Conservation (phyloP, 169 alveolate genomes). For the Blepharisma undulans region DNA sequence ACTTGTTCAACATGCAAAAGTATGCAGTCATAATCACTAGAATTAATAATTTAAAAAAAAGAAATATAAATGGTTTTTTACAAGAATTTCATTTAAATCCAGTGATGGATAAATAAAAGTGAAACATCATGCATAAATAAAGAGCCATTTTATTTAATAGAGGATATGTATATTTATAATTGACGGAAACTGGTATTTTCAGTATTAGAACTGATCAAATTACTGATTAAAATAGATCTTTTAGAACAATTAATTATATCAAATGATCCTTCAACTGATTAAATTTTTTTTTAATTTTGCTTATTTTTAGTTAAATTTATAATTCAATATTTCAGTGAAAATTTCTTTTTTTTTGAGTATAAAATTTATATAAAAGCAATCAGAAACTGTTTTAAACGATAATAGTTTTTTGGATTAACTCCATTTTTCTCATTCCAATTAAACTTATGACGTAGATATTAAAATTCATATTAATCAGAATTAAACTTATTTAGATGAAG, state of each 20-base stretch:
- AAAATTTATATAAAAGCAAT: too few relatives aligned
- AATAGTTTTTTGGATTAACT: too few relatives aligned
- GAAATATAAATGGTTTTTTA: not conserved
- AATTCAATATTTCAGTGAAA: too few relatives aligned
- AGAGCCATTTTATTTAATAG: too few relatives aligned
- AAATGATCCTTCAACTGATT: not conserved
- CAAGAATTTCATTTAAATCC: too few relatives aligned
- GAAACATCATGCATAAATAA: too few relatives aligned
- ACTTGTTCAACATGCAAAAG: not conserved
- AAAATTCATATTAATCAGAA: not conserved
- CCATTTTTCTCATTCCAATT: not conserved
- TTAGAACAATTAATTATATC: not conserved
- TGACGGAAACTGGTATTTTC: not conserved
- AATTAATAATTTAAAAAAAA: not conserved
- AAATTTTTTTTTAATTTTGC: too few relatives aligned
- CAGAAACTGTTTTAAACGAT: not conserved
- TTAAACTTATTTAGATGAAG: too few relatives aligned
- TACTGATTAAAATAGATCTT: not conserved
- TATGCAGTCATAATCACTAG: constrained; percentile 7
- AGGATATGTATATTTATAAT: too few relatives aligned
- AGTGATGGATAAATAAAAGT: too few relatives aligned
- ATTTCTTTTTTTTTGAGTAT: too few relatives aligned
- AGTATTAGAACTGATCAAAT: not conserved
- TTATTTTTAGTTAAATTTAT: too few relatives aligned
- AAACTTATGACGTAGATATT: not conserved